Evolutionary conservation across 2,329 filamentous ascomycete genomes (phyloP).

Genomic region (Fusarium buxicola): DNA sequence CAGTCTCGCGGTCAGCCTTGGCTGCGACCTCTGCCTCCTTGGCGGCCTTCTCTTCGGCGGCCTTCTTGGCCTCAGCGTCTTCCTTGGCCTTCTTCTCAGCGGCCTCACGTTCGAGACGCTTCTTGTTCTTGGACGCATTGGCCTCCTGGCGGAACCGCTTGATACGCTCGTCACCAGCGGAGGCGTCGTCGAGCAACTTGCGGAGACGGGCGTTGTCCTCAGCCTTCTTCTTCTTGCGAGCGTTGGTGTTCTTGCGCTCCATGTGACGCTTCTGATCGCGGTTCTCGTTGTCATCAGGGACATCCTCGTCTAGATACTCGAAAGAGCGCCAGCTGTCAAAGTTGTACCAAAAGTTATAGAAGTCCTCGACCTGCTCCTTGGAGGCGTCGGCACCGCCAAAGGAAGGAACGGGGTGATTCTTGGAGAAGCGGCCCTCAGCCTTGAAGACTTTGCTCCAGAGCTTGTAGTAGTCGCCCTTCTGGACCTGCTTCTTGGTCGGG

Average conservation of each 20-base stretch:
- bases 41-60: constrained; percentile 81
- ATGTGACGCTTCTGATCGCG: constrained; percentile 98
- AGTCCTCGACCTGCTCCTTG: constrained; percentile 90
- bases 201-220: constrained; percentile 94
- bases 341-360: constrained; percentile 99
- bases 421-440: constrained; percentile 92
- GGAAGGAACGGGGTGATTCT: constrained; percentile 85
- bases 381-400: constrained; percentile 87
- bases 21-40: constrained; percentile 88
- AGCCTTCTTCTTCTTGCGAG: constrained; percentile 99
- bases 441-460: constrained; percentile 92
- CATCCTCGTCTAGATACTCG: constrained; percentile 98
- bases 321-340: constrained; percentile 98
- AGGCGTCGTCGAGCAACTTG: constrained; percentile 87
- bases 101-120: constrained; percentile 88
- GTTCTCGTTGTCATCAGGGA: constrained; percentile 98
- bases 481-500: constrained; percentile 88
- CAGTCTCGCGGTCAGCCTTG: constrained; percentile 83
- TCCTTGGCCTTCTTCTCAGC: constrained; percentile 89
- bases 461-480: constrained; percentile 94
- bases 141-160: constrained; percentile 96
- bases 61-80: constrained; percentile 85
- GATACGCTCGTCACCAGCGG: constrained; percentile 91
- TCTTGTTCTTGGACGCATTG: constrained; percentile 96
- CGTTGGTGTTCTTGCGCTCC: constrained; percentile 98